phyloP scores from a whole-genome alignment of 1,139 yeast species.

The Suhomyces yuchorum region DNA sequence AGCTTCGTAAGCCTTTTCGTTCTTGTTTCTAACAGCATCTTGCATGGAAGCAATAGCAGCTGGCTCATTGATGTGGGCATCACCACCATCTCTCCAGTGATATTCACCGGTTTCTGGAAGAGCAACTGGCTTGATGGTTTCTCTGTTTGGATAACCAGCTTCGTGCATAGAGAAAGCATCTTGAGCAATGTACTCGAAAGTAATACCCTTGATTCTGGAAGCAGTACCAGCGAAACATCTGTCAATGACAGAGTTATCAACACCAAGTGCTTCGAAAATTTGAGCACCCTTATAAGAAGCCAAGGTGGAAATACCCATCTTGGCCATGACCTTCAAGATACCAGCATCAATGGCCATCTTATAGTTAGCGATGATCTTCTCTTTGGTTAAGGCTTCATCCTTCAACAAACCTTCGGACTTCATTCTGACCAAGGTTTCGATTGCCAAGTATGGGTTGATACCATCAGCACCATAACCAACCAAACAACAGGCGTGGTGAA shows the following conservation, averaged over 20 bases:
- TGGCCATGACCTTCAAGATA: conserved; percentile 94
- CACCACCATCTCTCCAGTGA: conserved; percentile 99
- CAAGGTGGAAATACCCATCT: conserved; percentile 98
- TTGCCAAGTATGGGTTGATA: conserved; percentile 88
- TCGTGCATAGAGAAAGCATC: conserved; percentile 95
- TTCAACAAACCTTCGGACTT: conserved; percentile 76
- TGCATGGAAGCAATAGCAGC: conserved; percentile 92
- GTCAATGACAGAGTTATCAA: conserved; percentile 93
- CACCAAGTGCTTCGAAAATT: conserved; percentile 94
- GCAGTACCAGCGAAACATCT: conserved; percentile 97
- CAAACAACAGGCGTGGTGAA: conserved; percentile 91
- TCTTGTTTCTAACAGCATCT: conserved; percentile 96
- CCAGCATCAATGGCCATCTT: conserved; percentile 85
- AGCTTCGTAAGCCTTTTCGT: conserved; percentile 87
- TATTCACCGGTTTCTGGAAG: conserved; percentile 96
- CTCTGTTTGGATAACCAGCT: conserved; percentile 83
- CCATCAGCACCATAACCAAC: conserved; percentile 98
- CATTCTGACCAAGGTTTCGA: conserved; percentile 86
- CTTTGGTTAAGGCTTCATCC: conserved; percentile 56
- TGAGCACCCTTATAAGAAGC: conserved; percentile 99
- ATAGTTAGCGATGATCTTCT: conserved; percentile 70
- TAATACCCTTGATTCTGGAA: conserved; percentile 92
- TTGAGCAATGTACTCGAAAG: conserved; percentile 93
- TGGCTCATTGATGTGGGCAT: conserved; percentile 92
- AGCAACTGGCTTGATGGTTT: conserved; percentile 67